Percentiles rank a stretch among this genome's conserved stretches.
These are phyloP conservation scores for Xanthoparmelia taractica DNA, from an alignment of 495 filamentous ascomycete genomes.

Conservation along the genomic window DNA sequence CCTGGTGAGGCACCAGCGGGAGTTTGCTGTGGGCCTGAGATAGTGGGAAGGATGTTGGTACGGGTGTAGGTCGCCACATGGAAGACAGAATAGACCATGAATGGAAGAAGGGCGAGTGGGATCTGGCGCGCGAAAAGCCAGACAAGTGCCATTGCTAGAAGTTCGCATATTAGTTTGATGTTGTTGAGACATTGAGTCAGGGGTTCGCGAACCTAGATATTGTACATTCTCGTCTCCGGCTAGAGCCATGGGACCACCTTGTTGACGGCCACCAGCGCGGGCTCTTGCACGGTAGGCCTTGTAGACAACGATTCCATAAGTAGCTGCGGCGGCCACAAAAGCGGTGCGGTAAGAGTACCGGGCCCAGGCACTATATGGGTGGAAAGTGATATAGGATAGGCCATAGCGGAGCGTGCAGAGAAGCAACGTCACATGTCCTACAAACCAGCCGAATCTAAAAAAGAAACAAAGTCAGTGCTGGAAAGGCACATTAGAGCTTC, in stretches of 20 bases:
- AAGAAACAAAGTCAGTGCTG: not conserved
- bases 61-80: slow-evolving; percentile 76
- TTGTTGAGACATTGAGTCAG: not conserved
- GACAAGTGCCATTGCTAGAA: slow-evolving; percentile 79
- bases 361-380: slow-evolving; percentile 65
- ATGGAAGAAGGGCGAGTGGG: slow-evolving; percentile 82
- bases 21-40: slow-evolving; percentile 36
- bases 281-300: slow-evolving; percentile 85
- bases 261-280: slow-evolving; percentile 53
- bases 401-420: slow-evolving; percentile 73
- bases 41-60: slow-evolving; percentile 46
- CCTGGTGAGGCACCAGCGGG: slow-evolving; percentile 47
- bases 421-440: slow-evolving; percentile 82
- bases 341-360: slow-evolving; percentile 78
- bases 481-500: not conserved
- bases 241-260: slow-evolving; percentile 51
- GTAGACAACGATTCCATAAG: slow-evolving; percentile 99
- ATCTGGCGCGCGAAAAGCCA: slow-evolving; percentile 92
- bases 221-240: slow-evolving; percentile 92
- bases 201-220: slow-evolving; percentile 69
- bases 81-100: slow-evolving; percentile 95
- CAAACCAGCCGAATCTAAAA: slow-evolving; percentile 78
- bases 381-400: slow-evolving; percentile 76
- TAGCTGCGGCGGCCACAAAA: slow-evolving; percentile 79
- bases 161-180: slow-evolving; percentile 13